Percentiles rank a stretch among this genome's conserved stretches.
Evolutionary conservation across 2,329 filamentous ascomycete genomes (phyloP).

Genomic region (Neonectria faginata): DNA sequence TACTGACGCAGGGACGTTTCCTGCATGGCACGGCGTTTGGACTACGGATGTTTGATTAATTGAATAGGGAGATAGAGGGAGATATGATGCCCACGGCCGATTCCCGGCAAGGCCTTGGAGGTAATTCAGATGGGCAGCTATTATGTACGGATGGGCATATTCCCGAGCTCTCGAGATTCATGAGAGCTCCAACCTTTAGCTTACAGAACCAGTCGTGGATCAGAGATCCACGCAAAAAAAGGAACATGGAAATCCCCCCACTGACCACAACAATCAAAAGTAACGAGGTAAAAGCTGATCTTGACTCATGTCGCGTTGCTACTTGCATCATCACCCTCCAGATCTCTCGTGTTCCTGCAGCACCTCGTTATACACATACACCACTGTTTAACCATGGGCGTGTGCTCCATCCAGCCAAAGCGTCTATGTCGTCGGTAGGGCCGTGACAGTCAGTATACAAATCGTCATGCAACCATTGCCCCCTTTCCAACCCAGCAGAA

Average conservation of each 20-base stretch:
- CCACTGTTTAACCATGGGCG: slow-evolving; percentile 38
- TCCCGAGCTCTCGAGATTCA: not conserved
- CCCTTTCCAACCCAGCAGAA: slow-evolving; percentile 19
- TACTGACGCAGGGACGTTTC: not conserved
- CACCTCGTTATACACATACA: slow-evolving; percentile 37
- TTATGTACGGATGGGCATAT: not conserved
- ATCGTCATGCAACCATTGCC: slow-evolving; percentile 34
- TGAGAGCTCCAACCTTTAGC: not conserved
- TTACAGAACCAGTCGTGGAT: not conserved
- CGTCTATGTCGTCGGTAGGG: slow-evolving; percentile 40
- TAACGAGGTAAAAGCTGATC: slow-evolving; percentile 17
- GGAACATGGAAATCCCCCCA: not conserved
- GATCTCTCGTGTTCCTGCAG: slow-evolving; percentile 17
- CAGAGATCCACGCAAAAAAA: not conserved
- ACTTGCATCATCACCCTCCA: slow-evolving; percentile 29
- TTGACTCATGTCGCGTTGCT: slow-evolving; percentile 43
- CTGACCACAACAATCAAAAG: not conserved
- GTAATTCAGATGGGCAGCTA: not conserved
- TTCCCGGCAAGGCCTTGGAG: not conserved
- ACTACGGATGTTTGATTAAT: slow-evolving; percentile 1
- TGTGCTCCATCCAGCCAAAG: slow-evolving; percentile 35
- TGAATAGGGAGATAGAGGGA: slow-evolving; percentile 4
- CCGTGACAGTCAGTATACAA: slow-evolving; percentile 37
- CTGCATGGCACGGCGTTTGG: slow-evolving; percentile 30
- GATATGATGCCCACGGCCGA: not conserved